phyloP scores from a whole-genome alignment of 805 yeast species.

The Priceomyces fermenticarens region DNA sequence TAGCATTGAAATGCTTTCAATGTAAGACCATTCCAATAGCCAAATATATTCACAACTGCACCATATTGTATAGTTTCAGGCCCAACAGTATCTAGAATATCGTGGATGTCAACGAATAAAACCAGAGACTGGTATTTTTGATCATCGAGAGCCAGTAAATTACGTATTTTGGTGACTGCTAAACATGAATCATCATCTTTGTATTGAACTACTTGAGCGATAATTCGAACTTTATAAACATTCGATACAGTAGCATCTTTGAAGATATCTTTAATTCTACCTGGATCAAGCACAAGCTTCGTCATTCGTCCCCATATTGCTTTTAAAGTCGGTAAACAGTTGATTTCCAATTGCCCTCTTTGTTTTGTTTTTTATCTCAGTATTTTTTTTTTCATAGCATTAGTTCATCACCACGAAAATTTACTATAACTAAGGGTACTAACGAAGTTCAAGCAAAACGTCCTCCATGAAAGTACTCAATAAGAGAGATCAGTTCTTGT shows the following conservation, averaged over 20 bases:
- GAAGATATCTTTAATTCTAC: constrained; percentile 14
- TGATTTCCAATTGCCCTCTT: too few relatives aligned
- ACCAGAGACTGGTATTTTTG: neutral
- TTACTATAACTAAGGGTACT: too few relatives aligned
- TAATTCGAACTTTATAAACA: constrained; percentile 20
- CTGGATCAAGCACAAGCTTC: constrained; percentile 25
- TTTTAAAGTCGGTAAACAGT: too few relatives aligned
- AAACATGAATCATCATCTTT: constrained; percentile 10
- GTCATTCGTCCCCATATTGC: constrained; percentile 20
- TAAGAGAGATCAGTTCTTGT: constrained; percentile 55
- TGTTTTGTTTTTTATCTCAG: too few relatives aligned
- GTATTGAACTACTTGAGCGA: constrained; percentile 27
- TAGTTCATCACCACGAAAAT: too few relatives aligned
- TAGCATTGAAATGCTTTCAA: constrained; percentile 22
- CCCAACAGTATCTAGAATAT: constrained; percentile 8
- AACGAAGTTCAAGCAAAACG: too few relatives aligned
- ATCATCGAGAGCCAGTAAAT: constrained; percentile 7
- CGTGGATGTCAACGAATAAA: constrained; percentile 7
- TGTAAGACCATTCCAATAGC: constrained; percentile 26
- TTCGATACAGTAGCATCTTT: constrained; percentile 21
- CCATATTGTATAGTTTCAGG: constrained; percentile 16
- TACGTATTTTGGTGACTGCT: constrained; percentile 15
- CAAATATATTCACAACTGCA: constrained; percentile 25
- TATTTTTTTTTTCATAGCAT: too few relatives aligned
- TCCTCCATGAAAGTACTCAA: constrained; percentile 38